phyloP scores from a whole-genome alignment of 805 yeast genomes.

The Myxozyma melibiosi region DNA sequence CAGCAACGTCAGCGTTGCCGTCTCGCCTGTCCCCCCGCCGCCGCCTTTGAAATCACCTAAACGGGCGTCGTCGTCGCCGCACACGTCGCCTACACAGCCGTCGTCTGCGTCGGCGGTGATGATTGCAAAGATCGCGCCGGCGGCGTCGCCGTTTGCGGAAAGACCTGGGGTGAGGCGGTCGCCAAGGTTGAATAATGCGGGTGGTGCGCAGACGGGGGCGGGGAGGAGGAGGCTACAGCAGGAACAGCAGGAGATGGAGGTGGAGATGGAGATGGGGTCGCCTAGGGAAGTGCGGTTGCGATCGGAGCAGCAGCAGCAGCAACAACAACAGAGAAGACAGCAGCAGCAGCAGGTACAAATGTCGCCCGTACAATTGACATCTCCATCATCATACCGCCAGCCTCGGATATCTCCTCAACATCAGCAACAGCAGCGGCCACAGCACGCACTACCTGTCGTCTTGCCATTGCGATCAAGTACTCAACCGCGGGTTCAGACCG shows the following conservation, averaged over 20 bases:
- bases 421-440: background rate
- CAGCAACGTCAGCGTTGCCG: background rate
- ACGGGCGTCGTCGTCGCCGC: background rate
- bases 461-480: background rate
- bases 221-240: background rate
- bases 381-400: background rate
- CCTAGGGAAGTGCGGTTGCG: too few relatives aligned
- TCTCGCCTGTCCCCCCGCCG: background rate
- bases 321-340: background rate
- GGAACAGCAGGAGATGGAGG: too few relatives aligned
- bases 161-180: slow-evolving; percentile 12
- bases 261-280: too few relatives aligned
- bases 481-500: background rate
- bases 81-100: background rate
- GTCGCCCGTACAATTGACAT: background rate
- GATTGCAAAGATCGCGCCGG: background rate
- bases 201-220: background rate
- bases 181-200: background rate
- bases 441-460: background rate
- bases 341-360: background rate
- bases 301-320: background rate
- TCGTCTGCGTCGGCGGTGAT: background rate
- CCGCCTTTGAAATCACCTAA: background rate
- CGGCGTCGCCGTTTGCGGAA: background rate
- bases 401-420: too few relatives aligned